phyloP scores from a whole-genome alignment of 768 basidiomycete genomes.

The Trametes villosa region DNA sequence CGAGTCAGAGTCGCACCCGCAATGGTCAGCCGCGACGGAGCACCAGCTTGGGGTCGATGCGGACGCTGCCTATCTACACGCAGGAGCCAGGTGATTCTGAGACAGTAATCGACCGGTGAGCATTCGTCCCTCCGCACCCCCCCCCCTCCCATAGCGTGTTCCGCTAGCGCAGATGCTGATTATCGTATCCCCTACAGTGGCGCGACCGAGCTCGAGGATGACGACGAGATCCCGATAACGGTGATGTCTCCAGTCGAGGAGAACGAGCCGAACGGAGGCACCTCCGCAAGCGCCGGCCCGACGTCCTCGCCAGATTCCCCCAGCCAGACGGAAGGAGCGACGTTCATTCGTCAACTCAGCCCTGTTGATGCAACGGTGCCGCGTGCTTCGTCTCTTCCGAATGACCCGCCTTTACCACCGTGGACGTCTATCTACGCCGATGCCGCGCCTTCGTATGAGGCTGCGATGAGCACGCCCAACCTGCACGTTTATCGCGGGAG shows the following conservation, averaged over 20 bases:
- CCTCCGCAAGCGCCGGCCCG: background rate
- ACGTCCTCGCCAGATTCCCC: background rate
- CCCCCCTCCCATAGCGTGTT: background rate
- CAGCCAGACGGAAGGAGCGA: background rate
- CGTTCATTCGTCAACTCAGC: constrained; percentile 2
- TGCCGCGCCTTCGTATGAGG: constrained; percentile 17
- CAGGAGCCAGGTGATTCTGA: constrained; percentile 86
- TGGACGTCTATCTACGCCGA: constrained; percentile 5
- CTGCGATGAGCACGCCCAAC: constrained; percentile 18
- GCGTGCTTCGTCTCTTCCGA: background rate
- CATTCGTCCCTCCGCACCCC: background rate
- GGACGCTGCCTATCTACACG: constrained; percentile 76
- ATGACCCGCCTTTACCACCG: background rate
- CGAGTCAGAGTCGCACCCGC: background rate
- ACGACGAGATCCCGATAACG: constrained; percentile 13
- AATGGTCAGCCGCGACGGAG: constrained; percentile 13
- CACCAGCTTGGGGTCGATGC: constrained; percentile 73
- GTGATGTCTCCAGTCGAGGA: constrained; percentile 21
- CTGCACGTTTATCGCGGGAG: background rate
- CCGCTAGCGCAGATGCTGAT: background rate
- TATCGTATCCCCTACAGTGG: constrained; percentile 2
- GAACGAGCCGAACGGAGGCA: background rate
- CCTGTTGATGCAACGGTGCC: background rate
- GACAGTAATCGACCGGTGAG: constrained; percentile 65
- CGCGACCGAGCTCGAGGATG: constrained; percentile 18